Evolutionary conservation across 2,329 filamentous ascomycete species (phyloP).

Genomic region (Cryphonectria carpinicola): DNA sequence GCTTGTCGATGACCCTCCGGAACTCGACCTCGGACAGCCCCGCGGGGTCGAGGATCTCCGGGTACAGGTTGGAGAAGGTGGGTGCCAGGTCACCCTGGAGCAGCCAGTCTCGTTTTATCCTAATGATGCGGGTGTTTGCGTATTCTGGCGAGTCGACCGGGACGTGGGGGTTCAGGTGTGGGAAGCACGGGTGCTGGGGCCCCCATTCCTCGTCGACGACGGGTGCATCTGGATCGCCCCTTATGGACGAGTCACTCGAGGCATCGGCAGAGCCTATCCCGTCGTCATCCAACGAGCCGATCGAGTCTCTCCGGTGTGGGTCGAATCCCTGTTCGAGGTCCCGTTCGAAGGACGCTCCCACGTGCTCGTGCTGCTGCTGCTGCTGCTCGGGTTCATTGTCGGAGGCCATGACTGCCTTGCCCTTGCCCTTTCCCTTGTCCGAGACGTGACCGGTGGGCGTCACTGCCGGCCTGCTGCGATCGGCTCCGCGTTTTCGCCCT

Average conservation of each 20-base stretch:
- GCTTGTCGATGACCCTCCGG: conserved; percentile 75
- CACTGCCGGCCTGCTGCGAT: conserved; percentile 15
- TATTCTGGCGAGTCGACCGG: conserved; percentile 76
- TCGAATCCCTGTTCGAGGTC: conserved; percentile 61
- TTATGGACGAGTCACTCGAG: conserved; percentile 62
- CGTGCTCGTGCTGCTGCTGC: conserved; percentile 41
- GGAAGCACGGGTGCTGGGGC: conserved; percentile 90
- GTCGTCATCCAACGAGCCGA: conserved; percentile 53
- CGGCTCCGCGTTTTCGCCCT: conserved; percentile 12
- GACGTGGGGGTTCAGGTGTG: conserved; percentile 91
- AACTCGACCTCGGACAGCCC: conserved; percentile 87
- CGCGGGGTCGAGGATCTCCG: conserved; percentile 87
- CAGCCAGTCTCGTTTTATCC: conserved; percentile 91
- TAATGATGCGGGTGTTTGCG: conserved; percentile 81
- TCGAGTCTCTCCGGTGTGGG: conserved; percentile 50
- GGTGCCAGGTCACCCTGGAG: conserved; percentile 86
- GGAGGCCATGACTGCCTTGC: conserved; percentile 50
- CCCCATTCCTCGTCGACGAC: conserved; percentile 85
- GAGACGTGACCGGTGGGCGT: conserved; percentile 1
- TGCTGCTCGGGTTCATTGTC: conserved; percentile 39
- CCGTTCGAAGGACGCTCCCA: conserved; percentile 44
- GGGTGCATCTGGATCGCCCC: conserved; percentile 64
- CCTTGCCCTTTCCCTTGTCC: conserved; percentile 53
- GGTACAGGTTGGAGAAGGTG: conserved; percentile 92
- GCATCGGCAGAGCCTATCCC: conserved; percentile 60